Percentiles rank a stretch among this genome's conserved stretches.
These are phyloP conservation scores for Mrakiaceae sp. DNA, from an alignment of 1,284 basidiomycete genomes.

Conservation along the genomic window DNA sequence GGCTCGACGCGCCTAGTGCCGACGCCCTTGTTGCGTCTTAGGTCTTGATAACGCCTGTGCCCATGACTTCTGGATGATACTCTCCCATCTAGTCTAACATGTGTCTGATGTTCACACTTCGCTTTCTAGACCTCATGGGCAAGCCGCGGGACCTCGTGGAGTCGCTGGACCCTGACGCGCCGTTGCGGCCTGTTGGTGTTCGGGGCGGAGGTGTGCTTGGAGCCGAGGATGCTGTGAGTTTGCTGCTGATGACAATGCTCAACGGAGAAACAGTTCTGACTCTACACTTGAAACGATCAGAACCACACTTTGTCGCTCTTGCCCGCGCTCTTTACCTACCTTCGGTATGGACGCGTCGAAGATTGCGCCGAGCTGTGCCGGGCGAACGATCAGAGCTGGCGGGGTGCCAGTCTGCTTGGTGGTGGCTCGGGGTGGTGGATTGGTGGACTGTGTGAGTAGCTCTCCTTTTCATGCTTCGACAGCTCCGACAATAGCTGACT, in stretches of 20 bases:
- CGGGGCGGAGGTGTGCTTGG: constrained; percentile 6
- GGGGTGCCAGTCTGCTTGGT: constrained; percentile 11
- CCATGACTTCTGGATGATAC: too few species aligned
- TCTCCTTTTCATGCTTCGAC: not conserved
- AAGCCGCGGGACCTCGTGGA: not conserved
- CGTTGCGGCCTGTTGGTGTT: not conserved
- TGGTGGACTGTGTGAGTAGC: constrained; percentile 8
- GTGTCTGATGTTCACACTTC: too few species aligned
- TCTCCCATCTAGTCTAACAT: too few species aligned
- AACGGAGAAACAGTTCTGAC: too few species aligned
- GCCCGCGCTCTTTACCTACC: constrained; percentile 13
- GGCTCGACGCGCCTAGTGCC: too few species aligned
- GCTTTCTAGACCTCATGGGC: too few species aligned
- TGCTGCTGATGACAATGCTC: too few species aligned
- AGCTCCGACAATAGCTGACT: not conserved
- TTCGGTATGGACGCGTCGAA: constrained; percentile 8
- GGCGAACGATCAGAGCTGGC: constrained; percentile 16
- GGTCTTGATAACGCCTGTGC: too few species aligned
- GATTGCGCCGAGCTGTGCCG: constrained; percentile 13
- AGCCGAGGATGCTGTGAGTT: constrained; percentile 4
- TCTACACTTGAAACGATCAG: not conserved
- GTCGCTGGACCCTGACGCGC: constrained; percentile 2
- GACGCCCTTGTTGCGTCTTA: too few species aligned
- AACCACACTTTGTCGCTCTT: constrained; percentile 15
- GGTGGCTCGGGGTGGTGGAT: constrained; percentile 16